These are phyloP conservation scores for Protomyces lactucae-debilis DNA, from an alignment of 1,139 yeast species.

Conservation along the genomic window DNA sequence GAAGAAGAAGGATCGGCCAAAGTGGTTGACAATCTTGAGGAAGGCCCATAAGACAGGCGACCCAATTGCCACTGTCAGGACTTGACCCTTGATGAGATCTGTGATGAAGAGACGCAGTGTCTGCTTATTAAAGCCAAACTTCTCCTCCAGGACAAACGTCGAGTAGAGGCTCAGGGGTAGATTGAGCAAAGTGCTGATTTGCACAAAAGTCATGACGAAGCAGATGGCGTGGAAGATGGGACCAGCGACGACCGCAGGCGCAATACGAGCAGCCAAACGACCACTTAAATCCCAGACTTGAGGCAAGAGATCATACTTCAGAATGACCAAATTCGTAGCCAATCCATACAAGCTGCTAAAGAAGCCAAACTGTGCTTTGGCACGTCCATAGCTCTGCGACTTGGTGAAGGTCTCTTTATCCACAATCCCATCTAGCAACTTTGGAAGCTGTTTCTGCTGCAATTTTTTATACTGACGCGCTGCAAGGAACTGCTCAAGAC, in stretches of 20 bases:
- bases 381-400: conserved; percentile 72
- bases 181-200: conserved; percentile 50
- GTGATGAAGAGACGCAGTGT: conserved; percentile 65
- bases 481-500: conserved; percentile 48
- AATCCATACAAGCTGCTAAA: conserved; percentile 52
- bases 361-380: conserved; percentile 71
- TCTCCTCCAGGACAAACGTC: conserved; percentile 85
- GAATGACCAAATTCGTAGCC: conserved; percentile 53
- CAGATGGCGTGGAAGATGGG: conserved; percentile 63
- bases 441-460: conserved; percentile 54
- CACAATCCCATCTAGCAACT: conserved; percentile 53
- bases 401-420: conserved; percentile 69
- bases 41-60: conserved; percentile 70
- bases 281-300: conserved; percentile 60
- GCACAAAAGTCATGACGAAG: conserved; percentile 52
- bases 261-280: conserved; percentile 40
- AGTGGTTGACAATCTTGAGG: conserved; percentile 72
- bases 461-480: conserved; percentile 73
- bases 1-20: conserved; percentile 73
- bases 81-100: conserved; percentile 61
- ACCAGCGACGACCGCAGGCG: conserved; percentile 37
- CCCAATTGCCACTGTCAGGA: conserved; percentile 56
- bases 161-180: conserved; percentile 70
- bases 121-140: conserved; percentile 84
- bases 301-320: conserved; percentile 63